Evolutionary conservation across 129 eudicot species (phyloP), one percentile per base, ranked within the genome.

Genomic region (Daucus carota): DNA sequence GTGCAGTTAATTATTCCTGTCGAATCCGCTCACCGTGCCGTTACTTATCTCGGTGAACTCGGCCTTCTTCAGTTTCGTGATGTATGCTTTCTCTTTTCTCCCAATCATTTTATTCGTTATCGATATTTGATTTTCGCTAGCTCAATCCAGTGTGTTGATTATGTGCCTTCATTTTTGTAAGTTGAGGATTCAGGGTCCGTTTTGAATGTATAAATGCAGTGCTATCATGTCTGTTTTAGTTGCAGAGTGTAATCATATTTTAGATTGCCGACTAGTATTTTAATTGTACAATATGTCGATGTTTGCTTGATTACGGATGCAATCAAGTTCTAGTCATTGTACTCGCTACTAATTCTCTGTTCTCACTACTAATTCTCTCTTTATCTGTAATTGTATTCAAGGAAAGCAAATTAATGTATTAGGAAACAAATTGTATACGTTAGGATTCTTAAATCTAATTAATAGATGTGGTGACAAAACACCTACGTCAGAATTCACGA

Each of bases 21-120:
- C 38, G 98, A 93, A 76, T 88, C 98, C 40, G 96, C 98, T 87
- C 98, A 88, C 75, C 98, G 96, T 26, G 98, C 98, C 83, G 65
- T 93, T 14, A 85, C 97, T 70, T 87, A 93, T 80, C 96, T 93
- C 72, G 98, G 98, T 44, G 89, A 90, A 78, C 92, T 93, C 73
- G 98, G 98, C 62, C 85, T 93, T 78, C 91, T 93, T 70, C 98
- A 93, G 78, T 93, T 93, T 78, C 91, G 92, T 28, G 98, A 93
- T 63, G 98, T 93, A 82, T 31, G 80, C 8, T n/a, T 54, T 54
- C 63, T 11, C 74, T 44, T 8, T 44, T 22, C 60, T 76, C 22
- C 17, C 70, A 28, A 28, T 60, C 24, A n/a, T n/a, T n/a, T 12
- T 0, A 26, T 60, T 28, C 2, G 3, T 52, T 52, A 1, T 54